Conservation (phyloP, 2,329 filamentous ascomycete species). For the Cladosporium sphaerospermum region DNA sequence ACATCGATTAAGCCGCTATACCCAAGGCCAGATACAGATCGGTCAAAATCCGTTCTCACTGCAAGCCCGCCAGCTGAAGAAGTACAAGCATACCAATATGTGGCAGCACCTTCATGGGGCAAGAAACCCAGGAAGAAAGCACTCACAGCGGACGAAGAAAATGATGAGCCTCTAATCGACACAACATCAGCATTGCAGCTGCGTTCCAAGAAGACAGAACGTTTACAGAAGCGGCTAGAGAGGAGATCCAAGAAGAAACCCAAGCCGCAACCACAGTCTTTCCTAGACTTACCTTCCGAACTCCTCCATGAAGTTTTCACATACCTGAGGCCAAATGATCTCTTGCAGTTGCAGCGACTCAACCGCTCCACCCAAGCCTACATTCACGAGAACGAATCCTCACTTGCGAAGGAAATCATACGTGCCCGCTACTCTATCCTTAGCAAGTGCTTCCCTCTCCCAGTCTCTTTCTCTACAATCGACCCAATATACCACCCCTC, state of each 20-base stretch:
- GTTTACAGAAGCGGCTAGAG: slow-evolving; percentile 40
- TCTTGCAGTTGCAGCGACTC: slow-evolving; percentile 42
- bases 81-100: no score
- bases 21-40: no score
- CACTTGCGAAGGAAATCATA: slow-evolving; percentile 42
- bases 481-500: slow-evolving; percentile 31
- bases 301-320: slow-evolving; percentile 44
- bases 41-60: no score
- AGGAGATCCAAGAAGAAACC: slow-evolving; percentile 33
- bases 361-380: slow-evolving; percentile 39
- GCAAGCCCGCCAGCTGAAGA: no score
- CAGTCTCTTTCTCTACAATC: slow-evolving; percentile 40
- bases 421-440: slow-evolving; percentile 46
- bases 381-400: slow-evolving; percentile 39
- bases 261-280: slow-evolving; percentile 27
- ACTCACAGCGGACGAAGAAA: slow-evolving; percentile 17
- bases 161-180: slow-evolving; percentile 44
- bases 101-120: neutral
- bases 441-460: slow-evolving; percentile 46
- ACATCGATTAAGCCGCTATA: no score
- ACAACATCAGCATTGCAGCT: slow-evolving; percentile 45
- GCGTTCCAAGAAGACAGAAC: slow-evolving; percentile 49
- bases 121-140: neutral
- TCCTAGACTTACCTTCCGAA: slow-evolving; percentile 49
- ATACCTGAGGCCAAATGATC: slow-evolving; percentile 45